phyloP scores from a whole-genome alignment of 805 yeast species.

The Candida sanyiensis region DNA sequence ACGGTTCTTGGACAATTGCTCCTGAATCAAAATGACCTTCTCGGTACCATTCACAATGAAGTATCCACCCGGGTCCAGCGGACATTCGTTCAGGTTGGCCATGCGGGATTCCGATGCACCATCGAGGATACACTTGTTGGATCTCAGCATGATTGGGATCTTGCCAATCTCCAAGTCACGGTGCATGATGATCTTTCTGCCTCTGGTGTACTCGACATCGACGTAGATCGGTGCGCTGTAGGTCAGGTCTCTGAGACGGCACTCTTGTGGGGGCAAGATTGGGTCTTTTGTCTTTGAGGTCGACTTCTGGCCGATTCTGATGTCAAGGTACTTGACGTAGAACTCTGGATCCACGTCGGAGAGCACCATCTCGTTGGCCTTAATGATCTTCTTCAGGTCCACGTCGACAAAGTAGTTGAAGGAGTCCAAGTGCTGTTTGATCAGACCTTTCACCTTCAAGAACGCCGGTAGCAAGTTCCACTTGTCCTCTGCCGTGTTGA shows the following conservation, averaged over 20 bases:
- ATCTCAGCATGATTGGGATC: slow-evolving; percentile 97
- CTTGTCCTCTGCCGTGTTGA: slow-evolving; percentile 89
- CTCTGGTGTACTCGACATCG: slow-evolving; percentile 95
- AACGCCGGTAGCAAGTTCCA: slow-evolving; percentile 97
- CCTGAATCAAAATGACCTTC: slow-evolving; percentile 93
- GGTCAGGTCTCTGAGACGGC: slow-evolving; percentile 88
- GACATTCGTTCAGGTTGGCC: slow-evolving; percentile 91
- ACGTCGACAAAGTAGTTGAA: slow-evolving; percentile 93
- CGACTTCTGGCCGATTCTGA: slow-evolving; percentile 81
- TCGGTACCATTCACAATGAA: slow-evolving; percentile 97
- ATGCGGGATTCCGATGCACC: slow-evolving; percentile 75
- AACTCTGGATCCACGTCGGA: slow-evolving; percentile 98
- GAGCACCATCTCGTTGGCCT: slow-evolving; percentile 82
- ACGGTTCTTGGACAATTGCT: slow-evolving; percentile 93
- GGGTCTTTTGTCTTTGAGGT: slow-evolving; percentile 50
- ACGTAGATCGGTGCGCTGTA: slow-evolving; percentile 94
- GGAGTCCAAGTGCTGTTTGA: slow-evolving; percentile 97
- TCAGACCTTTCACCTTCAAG: slow-evolving; percentile 89
- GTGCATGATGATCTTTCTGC: slow-evolving; percentile 84
- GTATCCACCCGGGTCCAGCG: slow-evolving; percentile 98
- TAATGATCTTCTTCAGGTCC: slow-evolving; percentile 86
- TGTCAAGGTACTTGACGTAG: slow-evolving; percentile 86
- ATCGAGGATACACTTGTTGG: slow-evolving; percentile 82
- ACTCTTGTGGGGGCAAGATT: slow-evolving; percentile 84
- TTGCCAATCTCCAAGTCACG: slow-evolving; percentile 91